Evolutionary conservation across 495 filamentous ascomycete species (phyloP), one percentile per base, ranked within the genome.

Genomic region (Podospora appendiculata): DNA sequence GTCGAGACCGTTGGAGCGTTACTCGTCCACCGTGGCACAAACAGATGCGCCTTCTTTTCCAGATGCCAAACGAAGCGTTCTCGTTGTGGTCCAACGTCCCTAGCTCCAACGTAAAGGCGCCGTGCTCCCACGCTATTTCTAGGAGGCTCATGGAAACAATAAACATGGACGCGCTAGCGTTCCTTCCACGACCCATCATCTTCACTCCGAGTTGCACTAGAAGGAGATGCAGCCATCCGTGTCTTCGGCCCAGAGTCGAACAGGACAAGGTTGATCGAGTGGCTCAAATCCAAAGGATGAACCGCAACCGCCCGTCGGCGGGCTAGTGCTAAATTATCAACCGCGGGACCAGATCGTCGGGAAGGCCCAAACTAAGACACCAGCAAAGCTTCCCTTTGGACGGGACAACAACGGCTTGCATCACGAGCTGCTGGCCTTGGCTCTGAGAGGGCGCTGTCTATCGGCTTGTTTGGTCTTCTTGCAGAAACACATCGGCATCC

Each of bases 341-440:
- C 17, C 41, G 34, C 46, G 52, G 51, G 52, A 55, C 52, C 52
- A 55, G 52, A 50, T 55, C 47, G 47, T 42, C 41, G 52, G 52
- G 46, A 45, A 45, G n/a, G 7, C 33, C 13, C 45, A 48, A 32
- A 46, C 17, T 19, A n/a, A 46, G 9, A 10, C 17, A 2, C 44
- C 41, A 44, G 17, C 41, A 25, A 25, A 25, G 25, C 25, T 25
- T 25, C 25, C 25, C 25, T 25, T 25, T 25, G 25, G 25, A 25
- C 25, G 25, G 5, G 25, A 25, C 25, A 5, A 25, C 25, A 25
- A 25, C 25, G 5, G 25, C 25, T 25, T 25, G 25, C 25, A 25
- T 25, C 25, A 5, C 25, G 25, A 25, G 25, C 25, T 25, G 25
- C 25, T 25, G 25, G 25, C 25, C 25, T 25, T 5, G 25, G 25